phyloP scores from a whole-genome alignment of 2,329 filamentous ascomycete genomes.

The Colletotrichum sublineola region DNA sequence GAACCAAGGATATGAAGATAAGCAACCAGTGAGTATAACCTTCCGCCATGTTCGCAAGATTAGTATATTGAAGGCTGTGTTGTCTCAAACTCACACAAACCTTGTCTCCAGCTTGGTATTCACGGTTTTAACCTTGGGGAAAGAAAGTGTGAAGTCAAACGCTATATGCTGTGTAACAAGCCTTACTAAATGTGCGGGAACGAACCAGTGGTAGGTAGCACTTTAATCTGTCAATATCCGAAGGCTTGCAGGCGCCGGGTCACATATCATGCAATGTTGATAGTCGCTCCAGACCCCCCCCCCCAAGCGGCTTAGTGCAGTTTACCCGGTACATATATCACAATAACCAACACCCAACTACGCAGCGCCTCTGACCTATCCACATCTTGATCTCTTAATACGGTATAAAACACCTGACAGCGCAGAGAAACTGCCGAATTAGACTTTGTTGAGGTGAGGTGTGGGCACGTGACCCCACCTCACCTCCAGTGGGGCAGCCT shows the following conservation, averaged over 20 bases:
- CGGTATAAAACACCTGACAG: too few relatives aligned
- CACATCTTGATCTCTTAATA: too few relatives aligned
- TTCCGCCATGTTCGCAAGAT: not conserved
- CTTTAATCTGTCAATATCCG: not conserved
- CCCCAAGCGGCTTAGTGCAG: too few relatives aligned
- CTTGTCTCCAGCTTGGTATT: not conserved
- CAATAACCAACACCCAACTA: too few relatives aligned
- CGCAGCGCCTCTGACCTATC: too few relatives aligned
- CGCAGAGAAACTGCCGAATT: too few relatives aligned
- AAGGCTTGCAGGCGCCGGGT: not conserved
- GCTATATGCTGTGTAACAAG: not conserved
- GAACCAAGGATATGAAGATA: slow-evolving; percentile 12
- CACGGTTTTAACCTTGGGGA: not conserved
- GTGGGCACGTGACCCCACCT: too few relatives aligned
- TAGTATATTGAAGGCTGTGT: not conserved
- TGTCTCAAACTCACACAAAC: not conserved
- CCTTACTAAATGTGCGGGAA: not conserved
- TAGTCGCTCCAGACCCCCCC: too few relatives aligned
- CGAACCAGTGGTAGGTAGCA: not conserved
- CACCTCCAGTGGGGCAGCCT: too few relatives aligned
- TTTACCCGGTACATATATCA: too few relatives aligned
- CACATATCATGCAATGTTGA: not conserved
- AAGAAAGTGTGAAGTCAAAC: not conserved
- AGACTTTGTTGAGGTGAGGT: too few relatives aligned
- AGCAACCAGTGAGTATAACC: not conserved